A percentile compares a stretch with the other conserved stretches of the same genome.
These are phyloP conservation scores for Verticillium longisporum DNA, from an alignment of 2,329 filamentous ascomycete species.

Conservation along the genomic window DNA sequence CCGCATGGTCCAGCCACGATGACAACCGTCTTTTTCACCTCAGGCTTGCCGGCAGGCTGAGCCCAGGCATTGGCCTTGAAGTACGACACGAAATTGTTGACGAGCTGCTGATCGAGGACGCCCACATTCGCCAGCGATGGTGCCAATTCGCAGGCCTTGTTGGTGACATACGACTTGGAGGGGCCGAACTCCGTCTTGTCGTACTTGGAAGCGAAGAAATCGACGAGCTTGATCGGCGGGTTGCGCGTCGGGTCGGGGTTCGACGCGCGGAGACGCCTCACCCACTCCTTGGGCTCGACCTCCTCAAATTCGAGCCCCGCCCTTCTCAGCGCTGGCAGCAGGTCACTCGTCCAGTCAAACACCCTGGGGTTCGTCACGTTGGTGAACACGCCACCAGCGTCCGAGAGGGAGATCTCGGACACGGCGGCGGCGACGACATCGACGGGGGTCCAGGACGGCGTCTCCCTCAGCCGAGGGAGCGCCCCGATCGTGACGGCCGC, in stretches of 20 bases:
- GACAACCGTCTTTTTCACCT: conserved; percentile 17
- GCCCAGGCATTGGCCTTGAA: conserved; percentile 29
- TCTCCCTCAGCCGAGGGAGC: conserved; percentile 38
- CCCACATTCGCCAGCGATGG: conserved; percentile 31
- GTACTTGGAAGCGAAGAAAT: conserved; percentile 34
- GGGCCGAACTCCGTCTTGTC: conserved; percentile 37
- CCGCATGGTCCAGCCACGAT: conserved; percentile 32
- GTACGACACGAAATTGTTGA: conserved; percentile 29
- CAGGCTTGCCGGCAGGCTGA: conserved; percentile 28
- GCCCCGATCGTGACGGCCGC: conserved; percentile 33
- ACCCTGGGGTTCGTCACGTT: conserved; percentile 41
- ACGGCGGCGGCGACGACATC: conserved; percentile 34
- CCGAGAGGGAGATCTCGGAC: conserved; percentile 26
- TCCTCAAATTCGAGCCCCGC: conserved; percentile 38
- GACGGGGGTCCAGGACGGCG: conserved; percentile 37
- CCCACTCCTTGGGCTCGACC: conserved; percentile 35
- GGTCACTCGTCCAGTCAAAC: conserved; percentile 42
- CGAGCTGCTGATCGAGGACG: conserved; percentile 20
- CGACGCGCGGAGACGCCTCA: conserved; percentile 32
- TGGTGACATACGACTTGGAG: conserved; percentile 33
- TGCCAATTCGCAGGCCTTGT: conserved; percentile 31
- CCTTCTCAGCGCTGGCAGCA: conserved; percentile 38
- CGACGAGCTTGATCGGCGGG: conserved; percentile 44
- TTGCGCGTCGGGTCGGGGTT: conserved; percentile 37
- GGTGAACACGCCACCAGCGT: conserved; percentile 25